Evolutionary conservation across 2,329 filamentous ascomycete genomes (phyloP).

Genomic region (Hysterium pulicare): DNA sequence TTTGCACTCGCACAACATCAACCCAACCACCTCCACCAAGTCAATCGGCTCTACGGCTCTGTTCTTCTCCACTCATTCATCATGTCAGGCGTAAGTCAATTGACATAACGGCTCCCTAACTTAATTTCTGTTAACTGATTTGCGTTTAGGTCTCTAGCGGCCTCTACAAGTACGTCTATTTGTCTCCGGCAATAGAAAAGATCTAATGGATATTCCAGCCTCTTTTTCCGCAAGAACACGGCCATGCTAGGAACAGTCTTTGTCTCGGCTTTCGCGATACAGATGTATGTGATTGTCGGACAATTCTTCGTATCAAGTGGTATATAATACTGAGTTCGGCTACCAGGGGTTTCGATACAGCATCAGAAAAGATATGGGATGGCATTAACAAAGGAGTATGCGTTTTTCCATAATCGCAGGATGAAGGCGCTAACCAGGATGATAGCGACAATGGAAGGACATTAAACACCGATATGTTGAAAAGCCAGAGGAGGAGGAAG

Average conservation of each 20-base stretch:
- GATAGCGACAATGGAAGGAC: conserved; percentile 98
- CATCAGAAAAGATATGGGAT: conserved; percentile 87
- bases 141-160: conserved; percentile 46
- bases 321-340: conserved; percentile 19
- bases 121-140: conserved; percentile 21
- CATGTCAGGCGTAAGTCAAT: conserved; percentile 59
- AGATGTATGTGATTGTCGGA: conserved; percentile 66
- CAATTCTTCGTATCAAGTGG: conserved; percentile 2
- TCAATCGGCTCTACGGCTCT: conserved; percentile 19
- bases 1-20: conserved; percentile 12
- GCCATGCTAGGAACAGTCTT: conserved; percentile 88
- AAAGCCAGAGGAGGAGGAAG: conserved; percentile 63
- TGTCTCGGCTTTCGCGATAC: conserved; percentile 80
- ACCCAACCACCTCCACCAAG: conserved; percentile 20
- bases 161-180: conserved; percentile 52
- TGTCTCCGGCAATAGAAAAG: no score
- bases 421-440: conserved; percentile 16
- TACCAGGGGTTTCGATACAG: conserved; percentile 73
- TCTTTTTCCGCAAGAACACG: conserved; percentile 81
- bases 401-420: conserved; percentile 3
- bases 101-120: conserved; percentile 9
- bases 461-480: conserved; percentile 87
- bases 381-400: conserved; percentile 79
- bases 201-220: conserved; percentile 59
- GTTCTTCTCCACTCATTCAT: conserved; percentile 32